These are phyloP conservation scores for Solanum infundibuliforme DNA, from an alignment of 257 asterid genomes.

Conservation along the genomic window DNA sequence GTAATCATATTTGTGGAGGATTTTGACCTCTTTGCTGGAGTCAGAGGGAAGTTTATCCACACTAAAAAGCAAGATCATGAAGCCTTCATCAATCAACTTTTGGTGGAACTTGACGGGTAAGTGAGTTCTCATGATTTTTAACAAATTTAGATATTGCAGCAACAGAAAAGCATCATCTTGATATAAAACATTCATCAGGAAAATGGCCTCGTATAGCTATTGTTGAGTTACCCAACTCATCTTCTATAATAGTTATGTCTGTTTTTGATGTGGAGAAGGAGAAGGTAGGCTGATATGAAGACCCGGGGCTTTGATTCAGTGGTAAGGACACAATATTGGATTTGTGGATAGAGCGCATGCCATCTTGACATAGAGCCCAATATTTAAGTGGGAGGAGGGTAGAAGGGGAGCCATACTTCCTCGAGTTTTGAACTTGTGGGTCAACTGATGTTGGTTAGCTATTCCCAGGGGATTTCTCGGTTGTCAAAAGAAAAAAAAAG, in stretches of 20 bases:
- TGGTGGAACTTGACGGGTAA: slow-evolving; percentile 99
- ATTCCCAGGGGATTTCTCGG: neutral
- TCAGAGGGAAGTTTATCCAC: slow-evolving; percentile 81
- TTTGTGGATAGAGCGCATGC: neutral
- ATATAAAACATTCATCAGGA: neutral
- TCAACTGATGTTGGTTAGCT: neutral
- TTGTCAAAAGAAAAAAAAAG: neutral
- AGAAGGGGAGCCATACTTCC: neutral
- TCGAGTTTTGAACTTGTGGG: neutral
- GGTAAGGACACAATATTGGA: neutral
- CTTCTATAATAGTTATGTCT: neutral
- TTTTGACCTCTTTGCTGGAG: slow-evolving; percentile 97
- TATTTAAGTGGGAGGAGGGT: neutral
- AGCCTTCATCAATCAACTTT: slow-evolving; percentile 95
- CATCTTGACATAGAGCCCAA: neutral
- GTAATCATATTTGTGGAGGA: slow-evolving; percentile 97
- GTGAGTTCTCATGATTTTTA: neutral
- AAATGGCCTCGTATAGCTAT: neutral
- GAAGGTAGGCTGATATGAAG: neutral
- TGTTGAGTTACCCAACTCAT: neutral
- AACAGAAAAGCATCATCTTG: neutral
- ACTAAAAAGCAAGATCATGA: slow-evolving; percentile 93
- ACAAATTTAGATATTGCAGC: neutral
- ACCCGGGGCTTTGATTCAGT: neutral
- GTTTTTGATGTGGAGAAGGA: neutral